These are phyloP conservation scores for Dioscorea alata DNA, from an alignment of 106 monocot species.

Conservation along the genomic window DNA sequence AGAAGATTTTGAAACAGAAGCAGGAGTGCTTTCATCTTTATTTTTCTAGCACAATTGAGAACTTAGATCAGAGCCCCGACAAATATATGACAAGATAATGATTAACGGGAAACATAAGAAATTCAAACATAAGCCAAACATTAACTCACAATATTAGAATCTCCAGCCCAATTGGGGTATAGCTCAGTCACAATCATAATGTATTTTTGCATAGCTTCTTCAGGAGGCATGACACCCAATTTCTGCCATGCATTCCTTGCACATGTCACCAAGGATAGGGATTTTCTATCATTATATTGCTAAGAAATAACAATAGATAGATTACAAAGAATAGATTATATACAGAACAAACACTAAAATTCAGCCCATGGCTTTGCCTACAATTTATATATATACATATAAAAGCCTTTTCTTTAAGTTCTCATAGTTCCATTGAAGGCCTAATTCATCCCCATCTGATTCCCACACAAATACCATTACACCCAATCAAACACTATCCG, in stretches of 20 bases:
- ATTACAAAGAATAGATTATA: too few species aligned
- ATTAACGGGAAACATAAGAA: too few species aligned
- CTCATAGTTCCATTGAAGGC: too few species aligned
- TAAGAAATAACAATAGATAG: neutral
- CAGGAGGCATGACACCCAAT: conserved; percentile 87
- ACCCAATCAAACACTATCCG: too few species aligned
- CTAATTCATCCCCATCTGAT: too few species aligned
- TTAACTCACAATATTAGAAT: conserved; percentile 46
- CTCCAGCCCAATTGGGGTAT: conserved; percentile 75
- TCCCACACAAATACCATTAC: too few species aligned
- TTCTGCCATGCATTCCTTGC: conserved; percentile 95
- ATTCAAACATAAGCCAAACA: neutral
- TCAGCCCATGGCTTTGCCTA: too few species aligned
- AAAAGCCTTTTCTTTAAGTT: too few species aligned
- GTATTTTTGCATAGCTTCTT: conserved; percentile 98
- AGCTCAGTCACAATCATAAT: conserved; percentile 60
- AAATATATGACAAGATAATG: too few species aligned
- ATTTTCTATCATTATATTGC: neutral
- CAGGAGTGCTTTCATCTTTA: conserved; percentile 29
- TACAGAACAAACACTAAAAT: too few species aligned
- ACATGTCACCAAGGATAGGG: conserved; percentile 13
- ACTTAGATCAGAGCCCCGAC: too few species aligned
- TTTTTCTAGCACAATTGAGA: conserved; percentile 26
- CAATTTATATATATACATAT: too few species aligned
- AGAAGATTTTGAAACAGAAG: conserved; percentile 28